Evolutionary conservation across 2,329 filamentous ascomycete species (phyloP).

Genomic region (Diaporthe longicolla): DNA sequence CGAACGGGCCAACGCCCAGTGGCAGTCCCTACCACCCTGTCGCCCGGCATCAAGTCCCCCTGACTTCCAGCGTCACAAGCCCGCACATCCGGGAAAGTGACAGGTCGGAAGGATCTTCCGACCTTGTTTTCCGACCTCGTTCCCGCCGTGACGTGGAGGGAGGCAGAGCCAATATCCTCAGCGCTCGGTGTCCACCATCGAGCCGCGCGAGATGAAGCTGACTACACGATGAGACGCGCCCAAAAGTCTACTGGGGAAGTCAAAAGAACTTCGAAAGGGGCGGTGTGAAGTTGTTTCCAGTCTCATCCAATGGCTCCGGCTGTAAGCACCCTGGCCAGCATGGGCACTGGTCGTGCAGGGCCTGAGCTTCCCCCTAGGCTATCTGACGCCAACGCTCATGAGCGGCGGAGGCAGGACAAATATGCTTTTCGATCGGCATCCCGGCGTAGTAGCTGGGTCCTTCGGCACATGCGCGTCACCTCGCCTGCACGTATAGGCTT

Average conservation of each 20-base stretch:
- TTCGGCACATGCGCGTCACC: conserved; percentile 26
- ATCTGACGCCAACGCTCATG: not conserved
- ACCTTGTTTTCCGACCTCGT: not conserved
- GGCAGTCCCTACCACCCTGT: not conserved
- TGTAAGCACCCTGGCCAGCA: not conserved
- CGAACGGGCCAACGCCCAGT: not conserved
- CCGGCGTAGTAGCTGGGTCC: conserved; percentile 14
- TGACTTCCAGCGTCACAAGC: conserved; percentile 23
- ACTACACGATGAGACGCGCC: conserved; percentile 27
- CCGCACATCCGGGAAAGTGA: conserved; percentile 28
- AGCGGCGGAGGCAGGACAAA: not conserved
- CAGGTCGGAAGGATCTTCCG: conserved; percentile 29
- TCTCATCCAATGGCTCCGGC: not conserved
- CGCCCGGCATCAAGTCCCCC: conserved; percentile 11
- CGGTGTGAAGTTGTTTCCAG: not conserved
- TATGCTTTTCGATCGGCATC: conserved; percentile 20
- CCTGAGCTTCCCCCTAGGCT: not conserved
- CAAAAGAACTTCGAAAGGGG: not conserved
- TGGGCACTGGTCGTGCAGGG: not conserved
- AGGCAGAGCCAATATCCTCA: not conserved
- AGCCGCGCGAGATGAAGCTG: not conserved
- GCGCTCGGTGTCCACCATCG: not conserved
- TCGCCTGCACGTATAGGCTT: conserved; percentile 18
- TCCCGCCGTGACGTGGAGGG: not conserved
- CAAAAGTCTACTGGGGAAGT: conserved; percentile 24